Evolutionary conservation across 257 asterid species (phyloP).

Genomic region (Ballota nigra): DNA sequence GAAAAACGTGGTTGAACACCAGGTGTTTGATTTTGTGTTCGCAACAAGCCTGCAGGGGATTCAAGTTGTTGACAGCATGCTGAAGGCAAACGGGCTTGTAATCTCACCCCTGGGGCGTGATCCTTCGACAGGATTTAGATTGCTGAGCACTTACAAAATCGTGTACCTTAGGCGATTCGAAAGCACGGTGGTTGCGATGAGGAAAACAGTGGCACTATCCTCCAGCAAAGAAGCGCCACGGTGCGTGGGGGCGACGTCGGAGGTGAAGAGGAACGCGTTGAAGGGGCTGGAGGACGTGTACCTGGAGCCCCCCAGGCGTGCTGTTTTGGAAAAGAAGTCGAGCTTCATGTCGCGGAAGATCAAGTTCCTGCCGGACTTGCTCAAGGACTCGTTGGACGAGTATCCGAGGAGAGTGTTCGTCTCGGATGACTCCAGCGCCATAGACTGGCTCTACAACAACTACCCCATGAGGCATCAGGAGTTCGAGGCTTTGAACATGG

Average conservation of each 20-base stretch:
- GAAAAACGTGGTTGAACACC: slow-evolving; percentile 26
- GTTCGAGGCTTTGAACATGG: slow-evolving; percentile 46
- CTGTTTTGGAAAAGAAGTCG: slow-evolving; percentile 15
- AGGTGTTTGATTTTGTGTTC: slow-evolving; percentile 56
- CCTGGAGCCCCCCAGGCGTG: slow-evolving; percentile 52
- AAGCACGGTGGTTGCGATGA: slow-evolving; percentile 53
- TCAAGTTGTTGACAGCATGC: slow-evolving; percentile 31
- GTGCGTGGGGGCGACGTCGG: slow-evolving; percentile 31
- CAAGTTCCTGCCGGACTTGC: slow-evolving; percentile 64
- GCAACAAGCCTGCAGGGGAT: slow-evolving; percentile 29
- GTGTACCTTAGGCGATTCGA: slow-evolving; percentile 59
- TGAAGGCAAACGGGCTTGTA: slow-evolving; percentile 54
- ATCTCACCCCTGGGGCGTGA: slow-evolving; percentile 46
- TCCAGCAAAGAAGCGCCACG: background rate
- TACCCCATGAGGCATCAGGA: slow-evolving; percentile 62
- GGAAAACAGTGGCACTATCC: slow-evolving; percentile 29
- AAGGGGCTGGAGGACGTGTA: slow-evolving; percentile 45
- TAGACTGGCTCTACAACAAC: slow-evolving; percentile 62
- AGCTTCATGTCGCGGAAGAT: slow-evolving; percentile 41
- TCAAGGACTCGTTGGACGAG: slow-evolving; percentile 52
- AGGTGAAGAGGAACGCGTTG: slow-evolving; percentile 40
- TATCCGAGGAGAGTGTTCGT: slow-evolving; percentile 62
- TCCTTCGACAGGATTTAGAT: slow-evolving; percentile 33
- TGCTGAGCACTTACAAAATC: slow-evolving; percentile 37
- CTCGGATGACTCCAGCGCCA: slow-evolving; percentile 47